Base-by-base conservation (phyloP, 2,329 filamentous ascomycete species). In the Cylindrodendrum hubeiense region DNA sequence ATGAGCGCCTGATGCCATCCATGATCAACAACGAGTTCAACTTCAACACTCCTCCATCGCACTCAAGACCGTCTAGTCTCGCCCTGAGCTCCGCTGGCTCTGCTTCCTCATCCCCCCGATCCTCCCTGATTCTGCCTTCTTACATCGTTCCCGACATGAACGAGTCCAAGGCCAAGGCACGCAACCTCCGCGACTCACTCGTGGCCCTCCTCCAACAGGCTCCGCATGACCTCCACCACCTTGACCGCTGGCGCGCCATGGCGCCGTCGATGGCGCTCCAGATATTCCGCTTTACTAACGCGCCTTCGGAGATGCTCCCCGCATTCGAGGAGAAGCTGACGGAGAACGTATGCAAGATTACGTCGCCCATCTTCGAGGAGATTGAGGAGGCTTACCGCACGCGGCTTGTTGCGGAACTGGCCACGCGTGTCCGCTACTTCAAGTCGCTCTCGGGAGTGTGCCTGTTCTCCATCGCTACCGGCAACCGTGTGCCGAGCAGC, bases 241-340 rank as follows among this genome's bases (percentile, higher is more conserved):
- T 79, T 9, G 79, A 83, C 46, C 82, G 85, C 57, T 89, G 87
- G 87, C 81, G 83, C 66, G 79, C 80, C 4, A 83, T 89, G 66
- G 83, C 83, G 3, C 82, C 86, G 3, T 82, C 85, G 2, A 80
- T 89, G 72, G 86, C 87, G 1, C 78, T 89, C 12, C 85, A 89
- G 76, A 87, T 89, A 24, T 86, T 88, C 77, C 85, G 87, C n/a
- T 85, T 81, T 70, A 85, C 84, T 53, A 82, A 86, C 52, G 84
- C 84, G 1, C 85, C 86, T 1, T 77, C 79, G 33, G 81, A 84
- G 22, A 81, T 83, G 68, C 80, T 88, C 12, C 72, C 80, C 1
- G 77, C 78, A 1, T 83, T 88, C 34, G 86, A 89, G 70, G 78
- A 80, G n/a, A 84, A 83, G 71, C 79, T 88, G 12, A 78, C 79